Percentiles rank a stretch among this genome's conserved stretches.
phyloP scores from a whole-genome alignment of 1,284 basidiomycete genomes.

The Pseudozyma thailandica region DNA sequence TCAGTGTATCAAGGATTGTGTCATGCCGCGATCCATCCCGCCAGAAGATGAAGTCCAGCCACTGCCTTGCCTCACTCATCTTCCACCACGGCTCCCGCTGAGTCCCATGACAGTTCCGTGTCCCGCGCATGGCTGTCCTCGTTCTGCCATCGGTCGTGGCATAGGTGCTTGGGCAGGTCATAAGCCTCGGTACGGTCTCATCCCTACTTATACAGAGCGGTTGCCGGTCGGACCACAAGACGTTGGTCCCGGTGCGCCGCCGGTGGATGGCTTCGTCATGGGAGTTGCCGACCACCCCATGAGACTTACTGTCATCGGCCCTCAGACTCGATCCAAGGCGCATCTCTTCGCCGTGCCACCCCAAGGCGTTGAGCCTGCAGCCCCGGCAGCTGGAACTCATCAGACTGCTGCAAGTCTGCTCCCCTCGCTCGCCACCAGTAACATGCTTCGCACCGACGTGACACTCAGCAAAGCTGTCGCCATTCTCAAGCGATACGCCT shows the following conservation, averaged over 20 bases:
- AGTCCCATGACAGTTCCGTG: slow-evolving; percentile 56
- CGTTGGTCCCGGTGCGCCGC: slow-evolving; percentile 45
- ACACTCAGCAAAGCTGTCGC: slow-evolving; percentile 58
- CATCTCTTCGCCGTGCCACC: slow-evolving; percentile 47
- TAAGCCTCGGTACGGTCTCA: slow-evolving; percentile 44
- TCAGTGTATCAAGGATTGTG: slow-evolving; percentile 48
- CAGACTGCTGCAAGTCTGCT: slow-evolving; percentile 29
- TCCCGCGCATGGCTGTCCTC: slow-evolving; percentile 48
- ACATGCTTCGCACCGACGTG: slow-evolving; percentile 56
- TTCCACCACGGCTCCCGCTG: slow-evolving; percentile 59
- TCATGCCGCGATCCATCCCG: slow-evolving; percentile 24
- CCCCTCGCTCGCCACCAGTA: slow-evolving; percentile 41
- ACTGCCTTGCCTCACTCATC: slow-evolving; percentile 41
- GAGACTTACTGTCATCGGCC: slow-evolving; percentile 52
- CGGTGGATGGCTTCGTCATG: slow-evolving; percentile 61
- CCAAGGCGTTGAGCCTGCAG: slow-evolving; percentile 24
- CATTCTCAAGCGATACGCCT: slow-evolving; percentile 44
- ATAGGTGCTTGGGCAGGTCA: slow-evolving; percentile 60
- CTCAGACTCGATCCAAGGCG: slow-evolving; percentile 49
- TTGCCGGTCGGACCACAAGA: slow-evolving; percentile 29
- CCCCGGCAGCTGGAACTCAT: slow-evolving; percentile 2
- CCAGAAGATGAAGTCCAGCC: slow-evolving; percentile 23
- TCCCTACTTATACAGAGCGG: slow-evolving; percentile 41
- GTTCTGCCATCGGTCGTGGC: slow-evolving; percentile 58
- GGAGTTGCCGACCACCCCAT: slow-evolving; percentile 52